Conservation (phyloP, 495 filamentous ascomycete genomes). For the Mycothermus thermophilus region DNA sequence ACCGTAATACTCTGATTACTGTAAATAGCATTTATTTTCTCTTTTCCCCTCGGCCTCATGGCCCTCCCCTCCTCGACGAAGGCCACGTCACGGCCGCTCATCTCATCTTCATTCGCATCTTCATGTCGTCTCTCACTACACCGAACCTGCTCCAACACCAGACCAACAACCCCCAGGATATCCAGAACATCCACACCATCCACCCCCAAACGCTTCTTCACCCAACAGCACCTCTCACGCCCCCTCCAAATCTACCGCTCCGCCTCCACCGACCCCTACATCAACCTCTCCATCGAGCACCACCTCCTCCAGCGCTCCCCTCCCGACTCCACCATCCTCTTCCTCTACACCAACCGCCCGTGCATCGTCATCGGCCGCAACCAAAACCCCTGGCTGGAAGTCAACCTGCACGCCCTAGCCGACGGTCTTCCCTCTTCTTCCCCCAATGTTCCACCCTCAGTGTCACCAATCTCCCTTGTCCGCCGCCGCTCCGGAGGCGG, state of each 20-base stretch:
- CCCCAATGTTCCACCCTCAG: constrained; percentile 8
- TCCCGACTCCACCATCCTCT: constrained; percentile 57
- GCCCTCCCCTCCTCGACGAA: too few relatives aligned
- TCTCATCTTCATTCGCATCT: not conserved
- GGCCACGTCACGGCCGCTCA: too few relatives aligned
- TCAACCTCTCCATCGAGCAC: constrained; percentile 94
- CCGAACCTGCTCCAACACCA: not conserved
- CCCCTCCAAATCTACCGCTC: constrained; percentile 60
- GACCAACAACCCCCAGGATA: too few relatives aligned
- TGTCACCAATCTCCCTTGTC: constrained; percentile 42
- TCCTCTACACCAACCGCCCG: constrained; percentile 77
- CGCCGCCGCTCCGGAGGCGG: constrained; percentile 79
- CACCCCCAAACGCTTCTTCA: not conserved
- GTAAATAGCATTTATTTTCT: too few relatives aligned
- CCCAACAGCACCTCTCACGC: constrained; percentile 3
- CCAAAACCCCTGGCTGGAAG: constrained; percentile 93
- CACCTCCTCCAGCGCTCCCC: constrained; percentile 63
- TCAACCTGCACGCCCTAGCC: constrained; percentile 50
- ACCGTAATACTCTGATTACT: too few relatives aligned
- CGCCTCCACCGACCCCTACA: constrained; percentile 55
- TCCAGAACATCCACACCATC: too few relatives aligned
- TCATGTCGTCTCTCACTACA: not conserved
- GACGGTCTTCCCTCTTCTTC: constrained; percentile 7
- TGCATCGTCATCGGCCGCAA: constrained; percentile 87
- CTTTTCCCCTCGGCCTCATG: too few relatives aligned